These are phyloP conservation scores for Neltuma alba DNA, from an alignment of 306 rosid species.

Conservation along the genomic window DNA sequence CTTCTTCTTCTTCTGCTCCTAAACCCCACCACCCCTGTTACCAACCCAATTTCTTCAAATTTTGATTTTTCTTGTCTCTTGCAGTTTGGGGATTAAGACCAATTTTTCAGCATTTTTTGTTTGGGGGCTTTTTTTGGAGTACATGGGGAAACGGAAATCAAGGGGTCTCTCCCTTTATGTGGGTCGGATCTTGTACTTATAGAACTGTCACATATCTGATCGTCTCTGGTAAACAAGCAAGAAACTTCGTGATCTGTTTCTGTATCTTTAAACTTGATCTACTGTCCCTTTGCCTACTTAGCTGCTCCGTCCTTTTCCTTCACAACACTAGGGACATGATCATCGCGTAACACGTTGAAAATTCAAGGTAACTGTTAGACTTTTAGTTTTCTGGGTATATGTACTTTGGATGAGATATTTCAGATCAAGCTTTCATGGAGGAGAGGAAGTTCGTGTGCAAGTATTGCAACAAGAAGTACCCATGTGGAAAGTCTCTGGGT, in stretches of 20 bases:
- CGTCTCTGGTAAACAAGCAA: conserved; percentile 37
- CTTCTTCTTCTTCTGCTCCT: conserved; percentile 35
- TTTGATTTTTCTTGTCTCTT: conserved; percentile 32
- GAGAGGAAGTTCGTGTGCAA: conserved; percentile 73
- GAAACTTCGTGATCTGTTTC: conserved; percentile 56
- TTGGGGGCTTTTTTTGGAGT: not conserved
- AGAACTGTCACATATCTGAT: conserved; percentile 75
- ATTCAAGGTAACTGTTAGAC: conserved; percentile 48
- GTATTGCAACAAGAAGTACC: conserved; percentile 67
- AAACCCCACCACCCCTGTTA: conserved; percentile 31
- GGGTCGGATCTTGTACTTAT: conserved; percentile 85
- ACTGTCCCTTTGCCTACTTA: conserved; percentile 22
- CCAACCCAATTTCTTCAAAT: conserved; percentile 42
- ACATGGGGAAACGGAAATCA: conserved; percentile 44
- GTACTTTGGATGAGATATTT: conserved; percentile 35
- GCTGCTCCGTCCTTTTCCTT: conserved; percentile 7
- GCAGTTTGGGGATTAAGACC: not conserved
- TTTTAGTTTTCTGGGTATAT: conserved; percentile 22
- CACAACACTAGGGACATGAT: not conserved
- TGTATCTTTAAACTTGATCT: conserved; percentile 48
- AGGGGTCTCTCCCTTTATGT: conserved; percentile 51
- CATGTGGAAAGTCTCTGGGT: conserved; percentile 81
- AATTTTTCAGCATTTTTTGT: conserved; percentile 40
- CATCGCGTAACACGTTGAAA: conserved; percentile 48
- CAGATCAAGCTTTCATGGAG: conserved; percentile 40